Base-by-base conservation (phyloP, 2,329 filamentous ascomycete species). In the Penicillium vulpinum region DNA sequence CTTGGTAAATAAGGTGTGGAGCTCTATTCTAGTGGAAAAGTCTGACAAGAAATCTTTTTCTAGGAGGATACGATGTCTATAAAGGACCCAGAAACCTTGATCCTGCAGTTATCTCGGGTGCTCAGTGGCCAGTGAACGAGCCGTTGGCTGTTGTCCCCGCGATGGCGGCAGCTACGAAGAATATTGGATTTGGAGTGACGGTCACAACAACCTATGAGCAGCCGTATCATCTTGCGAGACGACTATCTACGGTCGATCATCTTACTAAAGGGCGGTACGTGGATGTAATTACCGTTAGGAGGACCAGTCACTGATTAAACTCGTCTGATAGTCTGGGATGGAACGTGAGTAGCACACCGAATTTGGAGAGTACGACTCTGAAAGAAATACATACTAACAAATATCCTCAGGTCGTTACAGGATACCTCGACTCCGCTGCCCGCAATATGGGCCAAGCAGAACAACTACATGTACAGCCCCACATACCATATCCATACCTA, bases 41-140 rank as follows among this genome's bases (percentile, higher is more conserved):
- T 41, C 51, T 31, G 68, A 62, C 5, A 28, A 31, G 11, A 18
- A 0, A 13, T 4, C 16, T 13, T 2, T 31, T 9, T 66, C 24
- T 55, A 72, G 85, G 84, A 4, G 85, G 85, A 6, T 89, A 89
- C 66, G 87, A 90, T 74, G 85, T 89, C 5, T 90, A 88, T 72
- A 84, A 85, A 57, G 82, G 85, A 0, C 83, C 83, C 0, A 72
- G 77, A 4, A 86, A 83, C 58, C 77, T 89, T 3, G 80, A 82
- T 3, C 82, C 86, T 0, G 84, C 85, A 0, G 81, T 88, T 47
- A 70, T 79, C 0, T 83, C 85, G 0, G 87, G 85, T 1, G 85
- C 86, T 0, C 87, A 90, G 70, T 89, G 85, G 81, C 87, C 87
- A 0, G 84, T 89, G n/a, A 88, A 88, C 58, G 87, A 90, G 67